Conservation (phyloP, 768 basidiomycete species). For the Tylopilus sp. region DNA sequence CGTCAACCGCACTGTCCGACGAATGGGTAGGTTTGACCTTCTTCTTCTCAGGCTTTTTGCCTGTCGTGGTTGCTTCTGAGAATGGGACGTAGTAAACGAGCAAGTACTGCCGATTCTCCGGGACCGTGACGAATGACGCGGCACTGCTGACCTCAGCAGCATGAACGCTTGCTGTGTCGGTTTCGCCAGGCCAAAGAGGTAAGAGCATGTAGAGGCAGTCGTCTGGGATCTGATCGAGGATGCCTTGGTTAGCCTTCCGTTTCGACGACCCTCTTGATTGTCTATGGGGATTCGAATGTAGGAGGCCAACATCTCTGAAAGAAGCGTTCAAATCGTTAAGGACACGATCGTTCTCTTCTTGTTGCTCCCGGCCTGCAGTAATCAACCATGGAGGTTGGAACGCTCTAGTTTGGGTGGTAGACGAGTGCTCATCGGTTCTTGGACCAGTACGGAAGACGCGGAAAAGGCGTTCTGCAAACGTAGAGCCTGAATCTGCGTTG, state of each 20-base stretch:
- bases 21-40: slow-evolving; percentile 28
- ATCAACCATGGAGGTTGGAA: slow-evolving; percentile 61
- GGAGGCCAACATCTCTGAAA: slow-evolving; percentile 75
- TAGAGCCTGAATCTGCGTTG: slow-evolving; percentile 18
- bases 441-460: slow-evolving; percentile 20
- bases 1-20: slow-evolving; percentile 22
- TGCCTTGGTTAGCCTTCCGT: slow-evolving; percentile 29
- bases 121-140: slow-evolving; percentile 37
- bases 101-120: slow-evolving; percentile 62
- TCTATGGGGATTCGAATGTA: slow-evolving; percentile 52
- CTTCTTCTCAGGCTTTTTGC: slow-evolving; percentile 32
- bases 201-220: slow-evolving; percentile 81
- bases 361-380: slow-evolving; percentile 58
- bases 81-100: slow-evolving; percentile 78
- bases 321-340: slow-evolving; percentile 69
- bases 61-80: slow-evolving; percentile 7
- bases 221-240: slow-evolving; percentile 60
- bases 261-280: slow-evolving; percentile 18
- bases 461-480: slow-evolving; percentile 20
- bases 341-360: slow-evolving; percentile 65
- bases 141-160: slow-evolving; percentile 20
- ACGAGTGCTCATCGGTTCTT: slow-evolving; percentile 22
- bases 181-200: slow-evolving; percentile 80
- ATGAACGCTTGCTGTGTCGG: slow-evolving; percentile 43
- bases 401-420: slow-evolving; percentile 28